These are phyloP conservation scores for Aspergillus wentii DNA, from an alignment of 495 filamentous ascomycete genomes.

Conservation along the genomic window DNA sequence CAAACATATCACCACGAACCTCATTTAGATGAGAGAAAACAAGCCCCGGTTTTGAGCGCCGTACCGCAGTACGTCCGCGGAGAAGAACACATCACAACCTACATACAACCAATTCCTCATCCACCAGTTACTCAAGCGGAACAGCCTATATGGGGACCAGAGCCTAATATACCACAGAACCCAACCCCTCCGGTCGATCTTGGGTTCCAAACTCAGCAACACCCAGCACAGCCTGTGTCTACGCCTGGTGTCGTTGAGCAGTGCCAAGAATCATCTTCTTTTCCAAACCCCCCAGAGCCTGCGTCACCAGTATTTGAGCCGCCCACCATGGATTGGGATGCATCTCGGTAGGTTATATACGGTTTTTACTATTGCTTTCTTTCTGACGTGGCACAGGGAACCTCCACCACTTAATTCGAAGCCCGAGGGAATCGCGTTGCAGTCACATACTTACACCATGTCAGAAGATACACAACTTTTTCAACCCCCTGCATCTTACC, in stretches of 20 bases:
- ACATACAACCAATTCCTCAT: conserved; percentile 18
- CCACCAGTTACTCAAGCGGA: conserved; percentile 8
- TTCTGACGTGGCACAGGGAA: conserved; percentile 50
- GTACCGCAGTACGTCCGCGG: conserved; percentile 44
- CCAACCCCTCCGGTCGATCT: conserved; percentile 2
- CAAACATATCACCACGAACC: conserved; percentile 3
- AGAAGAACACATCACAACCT: conserved; percentile 37
- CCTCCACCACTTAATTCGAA: conserved; percentile 68
- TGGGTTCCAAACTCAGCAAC: conserved; percentile 14
- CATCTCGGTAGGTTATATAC: conserved; percentile 47
- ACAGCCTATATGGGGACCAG: conserved; percentile 6
- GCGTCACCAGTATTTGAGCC: conserved; percentile 36
- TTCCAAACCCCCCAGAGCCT: conserved; percentile 37
- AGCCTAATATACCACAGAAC: conserved; percentile 1
- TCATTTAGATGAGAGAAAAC: conserved; percentile 3
- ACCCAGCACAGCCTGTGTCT: conserved; percentile 34
- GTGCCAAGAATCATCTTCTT: conserved; percentile 25
- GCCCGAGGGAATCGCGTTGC: conserved; percentile 76
- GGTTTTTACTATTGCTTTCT: conserved; percentile 12
- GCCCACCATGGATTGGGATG: conserved; percentile 62
- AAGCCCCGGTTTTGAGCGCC: conserved; percentile 25
- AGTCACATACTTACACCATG: conserved; percentile 69
- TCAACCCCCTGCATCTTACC: conserved; percentile 66
- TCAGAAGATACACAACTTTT: conserved; percentile 66
- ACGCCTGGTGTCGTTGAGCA: no score